phyloP scores from a whole-genome alignment of 352 stramenopile species.

The Phytopythium ostracodes region DNA sequence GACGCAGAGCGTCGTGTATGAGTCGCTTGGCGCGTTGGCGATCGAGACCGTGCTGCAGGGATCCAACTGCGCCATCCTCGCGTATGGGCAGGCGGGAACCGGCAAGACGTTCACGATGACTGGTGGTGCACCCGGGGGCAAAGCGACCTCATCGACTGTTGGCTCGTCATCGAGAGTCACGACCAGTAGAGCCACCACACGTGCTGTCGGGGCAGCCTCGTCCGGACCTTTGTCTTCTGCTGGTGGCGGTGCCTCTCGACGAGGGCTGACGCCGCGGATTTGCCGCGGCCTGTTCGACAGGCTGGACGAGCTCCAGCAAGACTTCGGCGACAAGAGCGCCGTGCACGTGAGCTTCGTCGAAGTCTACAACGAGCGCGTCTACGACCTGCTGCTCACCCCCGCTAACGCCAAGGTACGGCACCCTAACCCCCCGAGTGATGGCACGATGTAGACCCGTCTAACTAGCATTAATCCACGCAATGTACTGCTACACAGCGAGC shows the following conservation, averaged over 20 bases:
- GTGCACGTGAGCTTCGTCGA: slow-evolving; percentile 79
- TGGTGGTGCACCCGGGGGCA: slow-evolving; percentile 17
- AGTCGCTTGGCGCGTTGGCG: slow-evolving; percentile 46
- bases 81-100: slow-evolving; percentile 64
- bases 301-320: slow-evolving; percentile 24
- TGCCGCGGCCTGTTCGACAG: slow-evolving; percentile 58
- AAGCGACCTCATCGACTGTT: not conserved
- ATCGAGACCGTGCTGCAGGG: slow-evolving; percentile 54
- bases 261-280: slow-evolving; percentile 59
- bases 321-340: slow-evolving; percentile 12
- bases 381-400: slow-evolving; percentile 45
- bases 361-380: slow-evolving; percentile 76
- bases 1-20: slow-evolving; percentile 52
- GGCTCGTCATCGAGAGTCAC: not conserved
- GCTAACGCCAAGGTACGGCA: slow-evolving; percentile 17
- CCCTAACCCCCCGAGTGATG: not conserved
- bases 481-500: slow-evolving; percentile 16
- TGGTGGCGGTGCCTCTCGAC: slow-evolving; percentile 1
- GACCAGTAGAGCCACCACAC: not conserved
- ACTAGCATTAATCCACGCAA: not conserved
- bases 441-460: not conserved
- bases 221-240: not conserved
- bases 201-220: not conserved
- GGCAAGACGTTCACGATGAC: slow-evolving; percentile 80
- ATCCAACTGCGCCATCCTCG: slow-evolving; percentile 76